Evolutionary conservation across 257 asterid species (phyloP).

Genomic region (Ligustrum vulgare): DNA sequence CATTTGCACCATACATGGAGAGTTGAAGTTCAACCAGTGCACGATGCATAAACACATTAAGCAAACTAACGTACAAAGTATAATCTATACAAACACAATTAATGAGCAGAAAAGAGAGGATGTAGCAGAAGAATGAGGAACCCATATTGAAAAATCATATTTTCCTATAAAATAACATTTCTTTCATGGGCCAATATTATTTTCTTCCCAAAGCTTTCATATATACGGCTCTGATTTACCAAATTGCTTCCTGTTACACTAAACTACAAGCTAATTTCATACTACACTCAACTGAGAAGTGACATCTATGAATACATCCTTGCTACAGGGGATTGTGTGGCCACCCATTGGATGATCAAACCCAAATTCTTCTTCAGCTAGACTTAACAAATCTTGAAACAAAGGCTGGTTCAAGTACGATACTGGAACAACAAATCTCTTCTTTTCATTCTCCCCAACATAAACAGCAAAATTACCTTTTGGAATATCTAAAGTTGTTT

Average conservation of each 20-base stretch:
- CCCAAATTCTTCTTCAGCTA: conserved; percentile 46
- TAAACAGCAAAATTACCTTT: conserved; percentile 62
- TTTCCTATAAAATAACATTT: neutral
- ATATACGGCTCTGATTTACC: neutral
- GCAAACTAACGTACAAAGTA: conserved; percentile 24
- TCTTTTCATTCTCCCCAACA: conserved; percentile 47
- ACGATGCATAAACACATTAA: conserved; percentile 27
- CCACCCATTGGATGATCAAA: conserved; percentile 61
- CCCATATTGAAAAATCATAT: conserved; percentile 15
- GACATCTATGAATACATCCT: conserved; percentile 30
- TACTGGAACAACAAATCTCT: conserved; percentile 44
- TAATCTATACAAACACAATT: conserved; percentile 26
- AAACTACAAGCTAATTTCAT: neutral
- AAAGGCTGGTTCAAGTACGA: conserved; percentile 43
- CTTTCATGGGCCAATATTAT: neutral
- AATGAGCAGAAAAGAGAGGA: conserved; percentile 36
- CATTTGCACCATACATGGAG: conserved; percentile 12
- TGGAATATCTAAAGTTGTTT: conserved; percentile 36
- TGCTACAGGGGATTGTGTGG: conserved; percentile 49
- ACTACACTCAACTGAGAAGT: conserved; percentile 30
- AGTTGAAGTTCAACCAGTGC: conserved; percentile 25
- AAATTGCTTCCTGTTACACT: neutral
- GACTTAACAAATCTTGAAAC: conserved; percentile 43
- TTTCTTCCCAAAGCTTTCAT: neutral
- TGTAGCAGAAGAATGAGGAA: conserved; percentile 27